Evolutionary conservation across 139 green algal species (phyloP), one percentile per base, ranked within the genome.

Genomic region (Chlamydomonas incerta): DNA sequence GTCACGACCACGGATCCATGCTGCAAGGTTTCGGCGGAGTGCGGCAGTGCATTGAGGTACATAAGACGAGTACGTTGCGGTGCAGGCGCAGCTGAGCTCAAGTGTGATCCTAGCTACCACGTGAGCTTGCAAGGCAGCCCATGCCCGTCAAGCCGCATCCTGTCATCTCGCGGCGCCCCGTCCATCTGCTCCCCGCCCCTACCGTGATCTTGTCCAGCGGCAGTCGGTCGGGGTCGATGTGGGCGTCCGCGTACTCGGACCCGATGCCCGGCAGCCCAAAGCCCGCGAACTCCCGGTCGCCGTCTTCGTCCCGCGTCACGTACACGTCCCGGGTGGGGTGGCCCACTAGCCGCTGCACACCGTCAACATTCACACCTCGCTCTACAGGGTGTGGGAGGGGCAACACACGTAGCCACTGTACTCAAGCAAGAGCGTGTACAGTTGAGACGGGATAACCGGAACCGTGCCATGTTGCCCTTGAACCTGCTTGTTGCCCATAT

Each of bases 241-340:
- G 95, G 83, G 89, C 95, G 81, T 98, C 96, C 50, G 91, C 92
- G 88, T 96, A 98, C 66, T 89, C 80, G 23, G 92, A 82, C 5
- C 90, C 75, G 6, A 28, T 63, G 35, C 75, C 92, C 26, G 90
- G 85, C 71, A 82, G 82, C 28, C 96, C 95, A 93, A 98, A 98
- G 1, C 95, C 95, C 20, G 91, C 88, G 85, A 98, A 98, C 80
- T 92, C 81, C 21, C 96, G 90, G 70, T 98, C 96, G 0, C 95
- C 96, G 14, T 90, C 85, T 0, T 87, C n/a, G 31, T 86, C 91
- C 8, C 93, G 90, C 28, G 89, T 93, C 2, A 98, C 95, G 62
- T 96, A 95, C 55, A 98, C 93, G 86, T 98, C 96, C 0, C 96
- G 87, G 0, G 96, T 98, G 34, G 93, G 92, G n/a, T 93, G 89